Evolutionary conservation across 2,329 filamentous ascomycete genomes (phyloP), one percentile per base, ranked within the genome.

Genomic region (Amesomyces nigricolor): DNA sequence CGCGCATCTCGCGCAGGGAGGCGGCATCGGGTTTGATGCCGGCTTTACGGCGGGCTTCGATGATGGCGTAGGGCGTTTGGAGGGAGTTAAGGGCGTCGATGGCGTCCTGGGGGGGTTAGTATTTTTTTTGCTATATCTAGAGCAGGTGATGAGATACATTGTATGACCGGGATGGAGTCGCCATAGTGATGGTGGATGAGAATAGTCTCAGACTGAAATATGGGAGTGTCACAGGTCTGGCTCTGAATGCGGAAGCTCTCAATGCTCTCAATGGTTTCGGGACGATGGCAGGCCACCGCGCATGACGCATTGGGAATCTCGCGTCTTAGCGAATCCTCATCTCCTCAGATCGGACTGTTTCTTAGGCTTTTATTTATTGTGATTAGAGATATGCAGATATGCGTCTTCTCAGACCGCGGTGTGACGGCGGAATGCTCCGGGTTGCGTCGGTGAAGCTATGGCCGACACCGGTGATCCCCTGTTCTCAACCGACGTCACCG

Each of bases 1-100:
- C 81, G 26, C 86, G 74, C 81, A 94, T 92, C 70, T 96, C 89
- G 0, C 88, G 86, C 47, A 95, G 83, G 2, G 91, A 87, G 52
- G 76, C 76, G 44, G 84, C 78, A 70, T 94, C 88, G 65, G 88
- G 83, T 29, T 78, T 80, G 59, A 84, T 75, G 17, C 89, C 88
- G 16, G 86, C 87, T 68, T 88, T 88, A 53, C 84, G 80, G 50
- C 94, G 85, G 49, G 86, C 84, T 68, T 95, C 85, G 16, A 96
- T 81, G 50, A 90, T 80, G 47, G 87, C 82, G 68, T 87, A 92
- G 51, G 95, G 95, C 42, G 88, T 90, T 71, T 99, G 94, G 49
- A 97, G 83, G 44, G 89, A 87, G 67, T 95, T 95, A 73, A 89
- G 74, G 58, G 78, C 72, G 37, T 68, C 60, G 37, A 68, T 76